Evolutionary conservation across 1,284 basidiomycete genomes (phyloP), one percentile per base, ranked within the genome.

Genomic region (Trichosporon sp.): DNA sequence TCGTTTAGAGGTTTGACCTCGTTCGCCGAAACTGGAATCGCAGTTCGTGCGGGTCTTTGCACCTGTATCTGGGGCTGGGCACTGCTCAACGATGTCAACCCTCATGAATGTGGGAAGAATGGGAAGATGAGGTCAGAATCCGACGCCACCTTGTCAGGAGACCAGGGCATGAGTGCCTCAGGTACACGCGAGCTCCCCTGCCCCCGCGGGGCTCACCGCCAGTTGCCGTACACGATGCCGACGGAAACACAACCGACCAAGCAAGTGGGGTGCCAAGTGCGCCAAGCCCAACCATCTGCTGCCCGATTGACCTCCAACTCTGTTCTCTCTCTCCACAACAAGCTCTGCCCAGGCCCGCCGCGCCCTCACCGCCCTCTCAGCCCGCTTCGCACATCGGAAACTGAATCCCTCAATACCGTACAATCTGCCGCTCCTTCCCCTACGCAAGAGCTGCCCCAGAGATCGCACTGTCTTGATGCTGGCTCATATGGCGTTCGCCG

Each of bases 201-300:
- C 35, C 35, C 59, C 59, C 59, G 59, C 59, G 59, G 59, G 59
- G 59, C 59, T 63, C 59, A 63, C 59, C 59, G 59, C 56, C 56
- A n/a, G 16, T 48, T 8, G 3, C 19, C 51, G 51, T 16, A 2
- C n/a, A 2, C n/a, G 6, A 26, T 54, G 19, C 51, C 51, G 19
- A 54, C 51, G 51, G 51, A 54, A 54, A 21, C 51, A 6, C 46
- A 4, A 48, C 46, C 46, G n/a, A 16, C 4, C 35, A 37, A 54
- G 32, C 31, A n/a, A 37, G 59, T 63, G 59, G 59, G 59, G 31
- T 63, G 59, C 59, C 59, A 63, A 63, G 59, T 5, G 2, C 59
- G 59, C 59, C 59, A 63, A 63, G 59, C 59, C 32, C n/a, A 16
- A 4, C 31, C 5, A 14, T 12, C 14, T n/a, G 31, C 32, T 63